Evolutionary conservation across 2,329 filamentous ascomycete genomes (phyloP).

Genomic region (Fusarium praegraminearum): DNA sequence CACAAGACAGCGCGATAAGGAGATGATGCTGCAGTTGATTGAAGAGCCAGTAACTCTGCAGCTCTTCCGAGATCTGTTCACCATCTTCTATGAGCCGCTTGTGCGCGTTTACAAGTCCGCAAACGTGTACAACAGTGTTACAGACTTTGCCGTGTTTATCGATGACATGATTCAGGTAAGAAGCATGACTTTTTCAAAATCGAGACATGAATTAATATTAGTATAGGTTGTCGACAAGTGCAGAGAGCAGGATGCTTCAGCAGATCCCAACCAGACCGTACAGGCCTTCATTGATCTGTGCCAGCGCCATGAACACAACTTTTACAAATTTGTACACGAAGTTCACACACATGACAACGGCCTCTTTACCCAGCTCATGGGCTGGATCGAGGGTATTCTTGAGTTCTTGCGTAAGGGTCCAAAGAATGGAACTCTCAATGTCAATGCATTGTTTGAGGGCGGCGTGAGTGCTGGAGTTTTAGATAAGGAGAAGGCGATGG

Average conservation of each 20-base stretch:
- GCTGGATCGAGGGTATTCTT: slow-evolving; percentile 95
- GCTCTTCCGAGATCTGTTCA: slow-evolving; percentile 94
- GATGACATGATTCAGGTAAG: slow-evolving; percentile 89
- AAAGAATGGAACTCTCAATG: slow-evolving; percentile 85
- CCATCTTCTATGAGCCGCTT: slow-evolving; percentile 98
- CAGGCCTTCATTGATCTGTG: slow-evolving; percentile 98
- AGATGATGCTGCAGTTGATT: slow-evolving; percentile 95
- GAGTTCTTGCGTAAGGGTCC: slow-evolving; percentile 92
- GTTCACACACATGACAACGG: slow-evolving; percentile 97
- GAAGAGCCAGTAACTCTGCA: slow-evolving; percentile 98
- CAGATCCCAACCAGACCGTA: slow-evolving; percentile 97
- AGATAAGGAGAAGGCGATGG: slow-evolving; percentile 77
- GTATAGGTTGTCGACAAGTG: slow-evolving; percentile 72
- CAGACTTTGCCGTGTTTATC: slow-evolving; percentile 92
- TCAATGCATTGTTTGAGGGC: slow-evolving; percentile 92
- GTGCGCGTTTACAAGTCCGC: slow-evolving; percentile 98
- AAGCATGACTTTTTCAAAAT: background rate
- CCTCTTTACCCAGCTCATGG: slow-evolving; percentile 95
- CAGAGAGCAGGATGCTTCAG: slow-evolving; percentile 82
- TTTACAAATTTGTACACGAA: slow-evolving; percentile 99
- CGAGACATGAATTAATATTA: slow-evolving; percentile 18
- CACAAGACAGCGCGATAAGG: slow-evolving; percentile 91
- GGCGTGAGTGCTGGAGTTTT: slow-evolving; percentile 75
- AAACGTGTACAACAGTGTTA: slow-evolving; percentile 97
- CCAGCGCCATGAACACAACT: slow-evolving; percentile 92